Conservation (phyloP, 306 rosid species). For the Senna tora region DNA sequence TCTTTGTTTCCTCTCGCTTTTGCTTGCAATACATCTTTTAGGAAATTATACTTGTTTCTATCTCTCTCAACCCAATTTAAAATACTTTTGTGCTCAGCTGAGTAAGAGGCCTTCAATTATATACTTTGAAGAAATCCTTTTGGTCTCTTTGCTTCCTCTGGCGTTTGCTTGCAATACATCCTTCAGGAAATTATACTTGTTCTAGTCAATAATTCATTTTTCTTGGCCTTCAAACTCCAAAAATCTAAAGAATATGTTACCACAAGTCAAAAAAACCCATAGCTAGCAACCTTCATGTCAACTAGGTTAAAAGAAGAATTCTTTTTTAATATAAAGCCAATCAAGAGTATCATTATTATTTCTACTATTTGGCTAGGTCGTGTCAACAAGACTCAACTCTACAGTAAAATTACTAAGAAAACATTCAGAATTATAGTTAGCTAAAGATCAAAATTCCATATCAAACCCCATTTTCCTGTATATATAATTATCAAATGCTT, state of each 20-base stretch:
- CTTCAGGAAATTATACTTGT: neutral
- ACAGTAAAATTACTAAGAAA: neutral
- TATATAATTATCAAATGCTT: neutral
- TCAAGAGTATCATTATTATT: neutral
- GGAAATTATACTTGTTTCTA: neutral
- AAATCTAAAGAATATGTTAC: neutral
- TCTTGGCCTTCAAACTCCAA: neutral
- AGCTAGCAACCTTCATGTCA: neutral
- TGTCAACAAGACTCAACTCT: neutral
- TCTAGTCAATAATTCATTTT: neutral
- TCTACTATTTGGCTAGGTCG: neutral
- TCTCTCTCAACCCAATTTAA: neutral
- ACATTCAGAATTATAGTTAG: neutral
- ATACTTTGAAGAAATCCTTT: neutral
- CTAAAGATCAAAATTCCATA: slow-evolving; percentile 12
- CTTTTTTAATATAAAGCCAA: neutral
- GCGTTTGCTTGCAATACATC: neutral
- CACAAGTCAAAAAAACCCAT: neutral
- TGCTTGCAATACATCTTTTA: neutral
- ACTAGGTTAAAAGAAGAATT: neutral
- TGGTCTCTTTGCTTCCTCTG: neutral
- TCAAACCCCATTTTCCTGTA: slow-evolving; percentile 3
- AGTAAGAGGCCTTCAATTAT: neutral
- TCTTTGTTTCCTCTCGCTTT: neutral
- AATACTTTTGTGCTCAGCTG: neutral